Base-by-base conservation (phyloP, 108 stramenopile genomes). In the Fistulifera solaris region DNA sequence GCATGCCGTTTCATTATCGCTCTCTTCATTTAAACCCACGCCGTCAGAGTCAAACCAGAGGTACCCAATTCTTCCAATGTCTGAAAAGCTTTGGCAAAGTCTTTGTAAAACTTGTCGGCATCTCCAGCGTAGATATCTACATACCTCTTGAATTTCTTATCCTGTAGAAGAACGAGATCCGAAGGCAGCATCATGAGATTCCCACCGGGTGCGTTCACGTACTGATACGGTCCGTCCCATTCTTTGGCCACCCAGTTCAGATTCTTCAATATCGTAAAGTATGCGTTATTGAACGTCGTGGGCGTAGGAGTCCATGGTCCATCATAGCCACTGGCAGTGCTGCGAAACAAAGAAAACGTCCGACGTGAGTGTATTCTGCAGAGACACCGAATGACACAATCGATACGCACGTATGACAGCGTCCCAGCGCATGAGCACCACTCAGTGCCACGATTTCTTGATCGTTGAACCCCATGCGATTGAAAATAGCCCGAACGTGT, bases 381-480 rank as follows among this genome's bases (percentile, higher is more conserved):
- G 76, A 35, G 31, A 35, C 31, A 35, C 31, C 8, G n/a, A n/a
- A n/a, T n/a, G n/a, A n/a, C n/a, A n/a, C n/a, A n/a, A n/a, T n/a
- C n/a, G n/a, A n/a, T n/a, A n/a, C n/a, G n/a, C 8, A 35, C 8
- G 68, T 66, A 61, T 94, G 94, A 68, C 93, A 95, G 2, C 89
- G 75, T 11, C 94, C 94, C 7, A 95, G 61, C 19, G 89, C 87
- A 72, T 97, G 96, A 1, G 94, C 96, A 18, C 95, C 95, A 44
- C 70, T 64, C 40, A 96, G 71, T 2, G 68, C 76, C 15, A 96
- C 95, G 71, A 86, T 86, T 31, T 78, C 85, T 41, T 71, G 72
- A 60, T 86, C 85, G 60, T 67, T 68, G 63, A 97, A 95, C 14
- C 96, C 94, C 94, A 97, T 95, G 48, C 94, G 85, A 40, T 82